Percentiles rank a stretch among this genome's conserved stretches.
These are phyloP conservation scores for Phellinidium pouzarii DNA, from an alignment of 1,284 basidiomycete species.

Conservation along the genomic window DNA sequence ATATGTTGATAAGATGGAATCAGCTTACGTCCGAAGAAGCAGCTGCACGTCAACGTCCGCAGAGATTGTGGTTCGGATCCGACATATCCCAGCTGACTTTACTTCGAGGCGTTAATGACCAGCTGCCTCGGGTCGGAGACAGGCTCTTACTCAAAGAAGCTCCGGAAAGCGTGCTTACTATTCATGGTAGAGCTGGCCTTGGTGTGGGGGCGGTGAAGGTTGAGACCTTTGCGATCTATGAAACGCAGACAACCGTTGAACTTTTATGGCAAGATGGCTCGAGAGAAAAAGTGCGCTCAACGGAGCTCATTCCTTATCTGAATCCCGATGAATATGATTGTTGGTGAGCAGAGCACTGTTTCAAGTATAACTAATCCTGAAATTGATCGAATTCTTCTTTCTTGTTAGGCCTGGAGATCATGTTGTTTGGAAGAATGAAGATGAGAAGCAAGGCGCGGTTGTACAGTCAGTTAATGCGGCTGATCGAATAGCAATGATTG, in stretches of 20 bases:
- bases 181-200: conserved; percentile 47
- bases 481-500: conserved; percentile 64
- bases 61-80: conserved; percentile 66
- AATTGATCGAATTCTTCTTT: conserved; percentile 6
- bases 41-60: conserved; percentile 55
- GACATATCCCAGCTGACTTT: conserved; percentile 64
- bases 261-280: conserved; percentile 88
- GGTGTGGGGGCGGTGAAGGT: conserved; percentile 41
- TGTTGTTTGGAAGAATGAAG: conserved; percentile 80
- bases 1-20: conserved; percentile 13
- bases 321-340: conserved; percentile 83
- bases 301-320: conserved; percentile 71
- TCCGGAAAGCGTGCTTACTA: conserved; percentile 42
- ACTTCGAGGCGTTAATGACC: conserved; percentile 53
- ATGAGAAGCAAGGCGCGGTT: conserved; percentile 59
- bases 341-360: conserved; percentile 49
- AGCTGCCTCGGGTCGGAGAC: conserved; percentile 63
- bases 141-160: conserved; percentile 50
- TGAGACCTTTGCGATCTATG: conserved; percentile 55
- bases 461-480: conserved; percentile 73
- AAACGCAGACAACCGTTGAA: conserved; percentile 64
- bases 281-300: conserved; percentile 51
- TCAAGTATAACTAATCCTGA: neutral
- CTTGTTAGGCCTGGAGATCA: conserved; percentile 79
- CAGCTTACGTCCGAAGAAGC: conserved; percentile 57